These are phyloP conservation scores for Trametes villosa DNA, from an alignment of 768 basidiomycete genomes.

Conservation along the genomic window DNA sequence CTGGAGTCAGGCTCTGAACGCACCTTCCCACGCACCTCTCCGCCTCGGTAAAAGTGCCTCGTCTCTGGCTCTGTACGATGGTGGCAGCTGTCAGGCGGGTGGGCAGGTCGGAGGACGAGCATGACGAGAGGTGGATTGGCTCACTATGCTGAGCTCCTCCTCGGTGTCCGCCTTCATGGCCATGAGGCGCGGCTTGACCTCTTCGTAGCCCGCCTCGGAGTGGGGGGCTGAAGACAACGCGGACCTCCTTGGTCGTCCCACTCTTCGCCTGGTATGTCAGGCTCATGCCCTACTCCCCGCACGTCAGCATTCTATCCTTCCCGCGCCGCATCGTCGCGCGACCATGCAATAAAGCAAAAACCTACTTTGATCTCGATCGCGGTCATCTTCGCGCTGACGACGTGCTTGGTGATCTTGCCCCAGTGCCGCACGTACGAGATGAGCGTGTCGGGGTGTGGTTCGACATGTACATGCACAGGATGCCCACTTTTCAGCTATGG, in stretches of 20 bases:
- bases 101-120: no score
- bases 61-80: no score
- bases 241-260: constrained; percentile 49
- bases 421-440: constrained; percentile 83
- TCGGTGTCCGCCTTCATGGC: constrained; percentile 83
- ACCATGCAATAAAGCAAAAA: constrained; percentile 5
- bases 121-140: constrained; percentile 25
- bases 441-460: constrained; percentile 81
- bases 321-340: no score
- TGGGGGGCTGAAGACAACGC: constrained; percentile 70
- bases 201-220: constrained; percentile 75
- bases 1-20: no score
- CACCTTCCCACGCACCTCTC: no score
- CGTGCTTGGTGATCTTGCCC: constrained; percentile 59
- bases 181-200: constrained; percentile 79
- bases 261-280: constrained; percentile 62
- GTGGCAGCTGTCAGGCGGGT: no score
- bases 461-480: constrained; percentile 85
- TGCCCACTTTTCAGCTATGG: constrained; percentile 76
- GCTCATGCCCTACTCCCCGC: constrained; percentile 76
- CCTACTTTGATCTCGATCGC: constrained; percentile 68
- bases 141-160: constrained; percentile 78
- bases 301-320: neutral
- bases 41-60: no score
- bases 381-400: constrained; percentile 71